Conservation (phyloP, 1,139 yeast species). For the Meyerozyma athensensis region DNA sequence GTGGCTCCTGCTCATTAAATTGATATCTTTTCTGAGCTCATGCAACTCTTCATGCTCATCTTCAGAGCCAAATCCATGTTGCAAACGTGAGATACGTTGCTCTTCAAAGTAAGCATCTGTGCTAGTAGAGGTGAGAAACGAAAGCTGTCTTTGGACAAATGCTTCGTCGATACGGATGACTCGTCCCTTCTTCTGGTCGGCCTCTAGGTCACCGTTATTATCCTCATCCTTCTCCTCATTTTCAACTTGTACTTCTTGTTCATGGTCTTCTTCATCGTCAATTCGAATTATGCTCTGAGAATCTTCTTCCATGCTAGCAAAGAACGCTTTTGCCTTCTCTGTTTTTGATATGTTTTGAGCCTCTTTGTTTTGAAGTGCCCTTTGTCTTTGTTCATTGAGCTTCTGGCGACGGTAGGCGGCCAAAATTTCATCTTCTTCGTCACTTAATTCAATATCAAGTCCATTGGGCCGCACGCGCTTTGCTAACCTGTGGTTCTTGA, state of each 20-base stretch:
- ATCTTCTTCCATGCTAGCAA: conserved; percentile 59
- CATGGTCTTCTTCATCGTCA: conserved; percentile 27
- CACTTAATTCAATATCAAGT: conserved; percentile 61
- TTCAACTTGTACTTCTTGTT: conserved; percentile 11
- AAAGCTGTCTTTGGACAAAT: conserved; percentile 59
- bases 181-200: conserved; percentile 16
- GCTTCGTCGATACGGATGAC: conserved; percentile 41
- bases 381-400: conserved; percentile 50
- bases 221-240: conserved; percentile 8
- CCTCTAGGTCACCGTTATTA: conserved; percentile 13
- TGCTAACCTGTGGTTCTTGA: conserved; percentile 76
- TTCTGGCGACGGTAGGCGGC: conserved; percentile 49
- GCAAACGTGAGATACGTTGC: conserved; percentile 29
- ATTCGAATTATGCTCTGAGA: conserved; percentile 18
- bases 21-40: conserved; percentile 30
- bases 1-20: conserved; percentile 13
- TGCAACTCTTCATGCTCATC: conserved; percentile 42
- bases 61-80: conserved; percentile 35
- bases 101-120: conserved; percentile 31
- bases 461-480: conserved; percentile 53
- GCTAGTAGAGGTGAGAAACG: conserved; percentile 49
- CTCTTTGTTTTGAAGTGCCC: conserved; percentile 51
- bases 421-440: conserved; percentile 60
- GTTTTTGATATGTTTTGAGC: conserved; percentile 41
- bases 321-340: conserved; percentile 69